These are phyloP conservation scores for Staphylotrichum longicolle DNA, from an alignment of 495 filamentous ascomycete genomes.

Conservation along the genomic window DNA sequence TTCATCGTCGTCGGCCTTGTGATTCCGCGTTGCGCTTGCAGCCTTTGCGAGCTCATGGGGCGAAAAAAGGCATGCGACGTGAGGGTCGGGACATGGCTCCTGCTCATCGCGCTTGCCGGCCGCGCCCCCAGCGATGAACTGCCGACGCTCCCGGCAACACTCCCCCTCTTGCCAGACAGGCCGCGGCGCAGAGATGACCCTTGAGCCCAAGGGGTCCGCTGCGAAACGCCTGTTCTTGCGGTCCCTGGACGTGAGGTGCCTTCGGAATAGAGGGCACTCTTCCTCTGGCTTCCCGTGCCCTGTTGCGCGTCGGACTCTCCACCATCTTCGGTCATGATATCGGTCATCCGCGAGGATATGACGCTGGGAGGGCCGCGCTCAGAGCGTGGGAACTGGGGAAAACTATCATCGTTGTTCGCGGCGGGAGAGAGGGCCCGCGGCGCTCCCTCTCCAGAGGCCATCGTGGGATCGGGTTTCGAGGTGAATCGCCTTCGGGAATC, in stretches of 20 bases:
- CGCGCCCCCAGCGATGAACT: slow-evolving; percentile 45
- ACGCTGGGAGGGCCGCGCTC: slow-evolving; percentile 55
- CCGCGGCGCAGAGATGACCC: slow-evolving; percentile 47
- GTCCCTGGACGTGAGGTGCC: slow-evolving; percentile 49
- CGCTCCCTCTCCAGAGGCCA: slow-evolving; percentile 39
- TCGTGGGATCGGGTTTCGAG: slow-evolving; percentile 20
- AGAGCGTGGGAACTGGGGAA: slow-evolving; percentile 42
- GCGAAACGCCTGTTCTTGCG: slow-evolving; percentile 50
- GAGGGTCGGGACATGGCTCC: slow-evolving; percentile 85
- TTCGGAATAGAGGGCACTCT: slow-evolving; percentile 44
- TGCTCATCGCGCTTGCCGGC: slow-evolving; percentile 67
- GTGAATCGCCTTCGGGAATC: neutral
- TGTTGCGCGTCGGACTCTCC: slow-evolving; percentile 38
- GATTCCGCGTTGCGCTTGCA: slow-evolving; percentile 82
- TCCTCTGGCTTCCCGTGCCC: slow-evolving; percentile 37
- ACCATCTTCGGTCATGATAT: slow-evolving; percentile 62
- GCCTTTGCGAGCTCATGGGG: slow-evolving; percentile 92
- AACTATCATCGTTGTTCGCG: slow-evolving; percentile 38
- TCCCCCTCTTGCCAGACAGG: slow-evolving; percentile 42
- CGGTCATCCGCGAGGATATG: slow-evolving; percentile 84
- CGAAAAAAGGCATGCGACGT: slow-evolving; percentile 89
- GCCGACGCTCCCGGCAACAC: slow-evolving; percentile 43
- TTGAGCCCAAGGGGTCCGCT: slow-evolving; percentile 50
- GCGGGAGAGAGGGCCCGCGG: slow-evolving; percentile 38
- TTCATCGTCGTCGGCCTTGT: slow-evolving; percentile 40